Evolutionary conservation across 495 filamentous ascomycete species (phyloP).

Genomic region (Pseudevernia furfuracea): DNA sequence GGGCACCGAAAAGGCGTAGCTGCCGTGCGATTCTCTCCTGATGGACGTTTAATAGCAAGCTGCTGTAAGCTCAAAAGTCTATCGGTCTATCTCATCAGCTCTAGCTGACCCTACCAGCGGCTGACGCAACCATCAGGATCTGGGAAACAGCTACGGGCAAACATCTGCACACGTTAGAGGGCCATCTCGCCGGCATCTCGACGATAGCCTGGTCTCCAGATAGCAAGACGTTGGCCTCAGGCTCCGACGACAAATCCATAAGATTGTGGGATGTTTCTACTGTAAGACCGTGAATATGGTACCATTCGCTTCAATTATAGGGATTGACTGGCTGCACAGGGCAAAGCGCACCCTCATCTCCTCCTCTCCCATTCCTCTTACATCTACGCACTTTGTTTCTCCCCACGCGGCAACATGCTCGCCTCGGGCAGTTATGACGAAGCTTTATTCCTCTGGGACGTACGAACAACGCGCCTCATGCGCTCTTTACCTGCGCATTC

Average conservation of each 20-base stretch:
- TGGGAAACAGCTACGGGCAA: constrained; percentile 76
- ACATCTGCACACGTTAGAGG: constrained; percentile 80
- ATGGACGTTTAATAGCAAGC: constrained; percentile 82
- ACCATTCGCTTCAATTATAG: background rate
- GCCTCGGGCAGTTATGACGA: constrained; percentile 94
- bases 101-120: constrained; percentile 42
- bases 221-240: constrained; percentile 74
- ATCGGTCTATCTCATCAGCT: background rate
- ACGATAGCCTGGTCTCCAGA: constrained; percentile 89
- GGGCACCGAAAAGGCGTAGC: constrained; percentile 75
- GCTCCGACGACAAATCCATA: constrained; percentile 93
- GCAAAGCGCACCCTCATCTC: constrained; percentile 54
- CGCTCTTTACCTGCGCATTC: constrained; percentile 86
- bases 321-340: constrained; percentile 21
- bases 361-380: constrained; percentile 91
- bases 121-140: constrained; percentile 81
- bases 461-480: constrained; percentile 76
- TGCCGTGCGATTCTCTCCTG: constrained; percentile 83
- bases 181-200: constrained; percentile 85
- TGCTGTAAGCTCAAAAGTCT: constrained; percentile 49
- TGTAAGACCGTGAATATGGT: constrained; percentile 11
- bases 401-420: constrained; percentile 92
- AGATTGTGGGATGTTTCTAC: constrained; percentile 83
- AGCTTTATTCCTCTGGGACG: constrained; percentile 94
- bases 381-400: constrained; percentile 86